A percentile compares a stretch with the other conserved stretches of the same genome.
Evolutionary conservation across 257 asterid genomes (phyloP).

Genomic region (Lantana camara): DNA sequence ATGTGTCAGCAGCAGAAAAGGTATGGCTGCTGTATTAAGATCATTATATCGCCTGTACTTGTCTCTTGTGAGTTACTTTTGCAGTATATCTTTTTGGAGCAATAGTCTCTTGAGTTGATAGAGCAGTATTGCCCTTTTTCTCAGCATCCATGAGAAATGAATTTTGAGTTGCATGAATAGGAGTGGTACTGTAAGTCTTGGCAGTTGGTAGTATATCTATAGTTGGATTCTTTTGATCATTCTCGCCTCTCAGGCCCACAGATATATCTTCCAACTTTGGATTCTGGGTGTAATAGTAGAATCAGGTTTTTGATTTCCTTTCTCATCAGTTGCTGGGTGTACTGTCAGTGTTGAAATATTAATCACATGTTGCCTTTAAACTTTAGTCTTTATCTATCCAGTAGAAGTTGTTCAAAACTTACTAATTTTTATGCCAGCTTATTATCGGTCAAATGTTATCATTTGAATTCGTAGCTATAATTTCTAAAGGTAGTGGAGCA

Average conservation of each 20-base stretch:
- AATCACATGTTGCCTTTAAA: not conserved
- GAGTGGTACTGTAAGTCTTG: constrained; percentile 16
- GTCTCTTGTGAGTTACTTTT: not conserved
- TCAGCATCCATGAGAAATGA: constrained; percentile 15
- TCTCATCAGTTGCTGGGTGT: constrained; percentile 3
- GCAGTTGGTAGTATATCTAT: not conserved
- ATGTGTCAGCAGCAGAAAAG: constrained; percentile 85
- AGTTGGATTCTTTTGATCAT: not conserved
- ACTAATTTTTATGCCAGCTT: not conserved
- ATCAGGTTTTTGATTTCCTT: constrained; percentile 5
- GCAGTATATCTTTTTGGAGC: not conserved
- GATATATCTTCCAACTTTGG: constrained; percentile 3
- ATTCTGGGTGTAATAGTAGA: not conserved
- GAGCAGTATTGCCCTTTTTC: not conserved
- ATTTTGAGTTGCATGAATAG: constrained; percentile 24
- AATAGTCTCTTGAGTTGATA: not conserved
- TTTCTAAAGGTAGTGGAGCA: not conserved
- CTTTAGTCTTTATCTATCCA: not conserved
- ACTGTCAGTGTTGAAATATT: not conserved
- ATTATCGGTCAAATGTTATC: no score
- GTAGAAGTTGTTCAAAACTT: not conserved
- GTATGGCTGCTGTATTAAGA: constrained; percentile 38
- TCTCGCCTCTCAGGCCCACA: not conserved
- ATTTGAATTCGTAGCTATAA: not conserved
- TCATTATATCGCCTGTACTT: constrained; percentile 3